Conservation (phyloP, 768 basidiomycete genomes). For the Pleurotus djamor region DNA sequence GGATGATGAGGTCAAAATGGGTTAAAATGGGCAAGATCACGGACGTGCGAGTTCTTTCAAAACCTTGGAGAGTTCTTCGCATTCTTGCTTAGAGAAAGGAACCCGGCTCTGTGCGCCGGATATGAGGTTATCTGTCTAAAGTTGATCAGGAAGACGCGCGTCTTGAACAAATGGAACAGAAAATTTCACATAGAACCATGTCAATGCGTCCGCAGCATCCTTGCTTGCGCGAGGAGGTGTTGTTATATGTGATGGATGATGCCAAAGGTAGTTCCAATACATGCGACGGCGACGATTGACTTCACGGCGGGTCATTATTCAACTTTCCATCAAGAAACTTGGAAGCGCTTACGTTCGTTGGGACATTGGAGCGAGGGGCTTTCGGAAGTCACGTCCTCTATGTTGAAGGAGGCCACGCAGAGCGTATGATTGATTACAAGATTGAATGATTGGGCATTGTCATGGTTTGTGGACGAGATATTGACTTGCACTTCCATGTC, state of each 20-base stretch:
- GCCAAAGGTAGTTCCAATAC: constrained; percentile 52
- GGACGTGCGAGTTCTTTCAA: constrained; percentile 32
- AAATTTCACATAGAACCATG: constrained; percentile 43
- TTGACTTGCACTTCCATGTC: constrained; percentile 44
- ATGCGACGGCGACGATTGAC: constrained; percentile 43
- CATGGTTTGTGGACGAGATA: constrained; percentile 17
- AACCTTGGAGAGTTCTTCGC: constrained; percentile 44
- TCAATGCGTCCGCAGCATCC: constrained; percentile 48
- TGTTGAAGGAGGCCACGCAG: constrained; percentile 42
- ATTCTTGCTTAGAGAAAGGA: constrained; percentile 54
- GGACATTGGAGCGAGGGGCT: constrained; percentile 24
- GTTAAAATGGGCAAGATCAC: neutral
- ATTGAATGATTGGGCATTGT: constrained; percentile 21
- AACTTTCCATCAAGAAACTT: neutral
- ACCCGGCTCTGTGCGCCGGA: constrained; percentile 39
- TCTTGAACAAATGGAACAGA: neutral
- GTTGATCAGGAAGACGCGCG: neutral
- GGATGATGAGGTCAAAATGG: neutral
- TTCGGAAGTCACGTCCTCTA: constrained; percentile 25
- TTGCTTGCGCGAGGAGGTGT: constrained; percentile 37
- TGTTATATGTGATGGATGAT: constrained; percentile 43
- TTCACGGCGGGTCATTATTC: constrained; percentile 11
- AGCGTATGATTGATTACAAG: constrained; percentile 45
- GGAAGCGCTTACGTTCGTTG: constrained; percentile 17
- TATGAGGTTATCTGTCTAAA: constrained; percentile 46